Conservation (phyloP, 2,329 filamentous ascomycete genomes). For the Eurotiales sp. region DNA sequence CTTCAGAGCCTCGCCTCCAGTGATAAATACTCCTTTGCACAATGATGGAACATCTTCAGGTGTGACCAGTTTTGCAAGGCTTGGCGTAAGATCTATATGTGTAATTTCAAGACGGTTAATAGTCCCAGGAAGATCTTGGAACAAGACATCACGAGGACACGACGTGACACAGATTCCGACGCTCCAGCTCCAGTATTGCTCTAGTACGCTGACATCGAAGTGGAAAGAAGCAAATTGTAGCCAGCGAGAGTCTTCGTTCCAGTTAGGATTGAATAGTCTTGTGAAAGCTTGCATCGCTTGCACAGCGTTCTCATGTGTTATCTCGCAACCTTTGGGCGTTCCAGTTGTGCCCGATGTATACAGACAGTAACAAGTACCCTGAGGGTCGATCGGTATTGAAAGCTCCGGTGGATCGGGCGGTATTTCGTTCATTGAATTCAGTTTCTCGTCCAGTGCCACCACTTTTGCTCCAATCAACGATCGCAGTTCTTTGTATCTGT, state of each 20-base stretch:
- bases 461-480: slow-evolving; percentile 35
- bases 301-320: slow-evolving; percentile 83
- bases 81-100: slow-evolving; percentile 88
- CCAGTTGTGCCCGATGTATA: slow-evolving; percentile 88
- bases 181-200: slow-evolving; percentile 95
- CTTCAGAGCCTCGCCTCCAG: slow-evolving; percentile 81
- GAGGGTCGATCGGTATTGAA: slow-evolving; percentile 36
- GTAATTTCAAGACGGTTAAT: slow-evolving; percentile 74
- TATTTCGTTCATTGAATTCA: slow-evolving; percentile 32
- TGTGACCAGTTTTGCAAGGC: slow-evolving; percentile 71
- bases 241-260: slow-evolving; percentile 72
- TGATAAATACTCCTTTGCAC: slow-evolving; percentile 84
- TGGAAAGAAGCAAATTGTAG: slow-evolving; percentile 92
- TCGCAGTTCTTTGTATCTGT: slow-evolving; percentile 39
- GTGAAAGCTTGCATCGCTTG: slow-evolving; percentile 88
- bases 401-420: slow-evolving; percentile 31
- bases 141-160: slow-evolving; percentile 76
- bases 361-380: slow-evolving; percentile 72
- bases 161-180: slow-evolving; percentile 81
- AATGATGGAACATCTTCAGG: slow-evolving; percentile 78
- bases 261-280: slow-evolving; percentile 69
- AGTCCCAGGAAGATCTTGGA: slow-evolving; percentile 73
- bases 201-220: slow-evolving; percentile 88
- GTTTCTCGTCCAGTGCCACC: slow-evolving; percentile 44
- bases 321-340: slow-evolving; percentile 79